Evolutionary conservation across 257 asterid genomes (phyloP).

Genomic region (Fraxinus quadrangulata): DNA sequence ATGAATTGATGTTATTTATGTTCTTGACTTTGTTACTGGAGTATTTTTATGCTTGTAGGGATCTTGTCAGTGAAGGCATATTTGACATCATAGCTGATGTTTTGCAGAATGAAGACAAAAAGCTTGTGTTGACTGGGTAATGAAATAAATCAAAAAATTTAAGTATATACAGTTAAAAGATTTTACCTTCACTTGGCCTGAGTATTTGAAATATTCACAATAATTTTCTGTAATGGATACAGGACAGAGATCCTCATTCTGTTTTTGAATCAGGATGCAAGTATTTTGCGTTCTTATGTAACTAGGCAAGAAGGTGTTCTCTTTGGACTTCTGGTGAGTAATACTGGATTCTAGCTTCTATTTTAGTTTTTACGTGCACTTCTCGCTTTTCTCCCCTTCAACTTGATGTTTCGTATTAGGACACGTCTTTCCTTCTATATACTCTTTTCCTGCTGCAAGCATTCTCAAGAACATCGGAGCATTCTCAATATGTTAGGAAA

Average conservation of each 20-base stretch:
- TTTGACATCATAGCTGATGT: conserved; percentile 76
- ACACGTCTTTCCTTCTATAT: no score
- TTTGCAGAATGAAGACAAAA: conserved; percentile 77
- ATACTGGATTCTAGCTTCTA: conserved; percentile 13
- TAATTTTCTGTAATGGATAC: conserved; percentile 54
- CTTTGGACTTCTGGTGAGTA: conserved; percentile 84
- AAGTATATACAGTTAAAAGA: conserved; percentile 1
- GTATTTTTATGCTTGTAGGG: conserved; percentile 58
- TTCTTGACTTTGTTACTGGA: neutral
- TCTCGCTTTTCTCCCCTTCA: no score
- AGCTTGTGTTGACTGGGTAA: conserved; percentile 92
- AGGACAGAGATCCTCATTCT: conserved; percentile 95
- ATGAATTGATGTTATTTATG: neutral
- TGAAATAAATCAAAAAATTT: conserved; percentile 30
- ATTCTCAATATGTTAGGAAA: neutral
- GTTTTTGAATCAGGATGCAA: conserved; percentile 78
- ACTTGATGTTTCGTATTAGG: no score
- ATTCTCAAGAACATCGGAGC: no score
- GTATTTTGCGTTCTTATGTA: conserved; percentile 75
- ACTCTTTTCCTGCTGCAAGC: no score
- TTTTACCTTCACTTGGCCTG: conserved; percentile 8
- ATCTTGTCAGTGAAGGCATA: conserved; percentile 86
- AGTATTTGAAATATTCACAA: conserved; percentile 21
- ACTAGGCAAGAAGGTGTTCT: conserved; percentile 75
- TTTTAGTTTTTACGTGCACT: no score